Percentiles rank a stretch among this genome's conserved stretches.
Conservation (phyloP, 2,329 filamentous ascomycete species). For the Fonsecaea nubica region DNA sequence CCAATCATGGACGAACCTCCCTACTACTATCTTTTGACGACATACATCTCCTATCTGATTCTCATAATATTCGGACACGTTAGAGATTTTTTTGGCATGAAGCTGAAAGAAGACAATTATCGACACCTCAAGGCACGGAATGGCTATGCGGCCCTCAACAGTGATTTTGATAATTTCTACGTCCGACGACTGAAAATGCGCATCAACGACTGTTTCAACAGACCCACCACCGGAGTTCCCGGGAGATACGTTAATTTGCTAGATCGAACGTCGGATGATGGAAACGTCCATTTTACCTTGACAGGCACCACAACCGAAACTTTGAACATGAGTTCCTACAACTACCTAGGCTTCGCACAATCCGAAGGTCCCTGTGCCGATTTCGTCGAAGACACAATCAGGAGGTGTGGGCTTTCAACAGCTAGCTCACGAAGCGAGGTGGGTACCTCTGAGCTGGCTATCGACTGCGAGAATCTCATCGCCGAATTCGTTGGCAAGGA, state of each 20-base stretch:
- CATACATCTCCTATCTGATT: slow-evolving; percentile 96
- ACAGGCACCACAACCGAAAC: slow-evolving; percentile 93
- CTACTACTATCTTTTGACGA: slow-evolving; percentile 95
- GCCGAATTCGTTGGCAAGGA: slow-evolving; percentile 94
- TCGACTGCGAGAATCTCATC: slow-evolving; percentile 88
- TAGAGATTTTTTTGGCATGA: slow-evolving; percentile 96
- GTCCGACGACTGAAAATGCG: slow-evolving; percentile 88
- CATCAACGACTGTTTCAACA: slow-evolving; percentile 95
- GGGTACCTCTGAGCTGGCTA: slow-evolving; percentile 83
- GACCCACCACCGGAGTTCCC: slow-evolving; percentile 90
- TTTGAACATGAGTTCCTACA: slow-evolving; percentile 98
- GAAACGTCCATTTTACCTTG: slow-evolving; percentile 87
- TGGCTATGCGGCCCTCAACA: slow-evolving; percentile 93
- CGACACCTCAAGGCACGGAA: slow-evolving; percentile 80
- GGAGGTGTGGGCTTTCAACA: slow-evolving; percentile 82
- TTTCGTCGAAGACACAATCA: slow-evolving; percentile 82
- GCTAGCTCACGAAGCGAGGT: slow-evolving; percentile 82
- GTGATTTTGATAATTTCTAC: slow-evolving; percentile 99
- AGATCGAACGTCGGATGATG: slow-evolving; percentile 87
- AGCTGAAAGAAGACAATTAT: slow-evolving; percentile 87
- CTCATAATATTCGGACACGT: slow-evolving; percentile 95
- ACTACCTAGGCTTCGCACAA: slow-evolving; percentile 97
- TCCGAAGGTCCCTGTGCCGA: slow-evolving; percentile 97
- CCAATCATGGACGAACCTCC: slow-evolving; percentile 94
- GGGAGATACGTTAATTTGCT: slow-evolving; percentile 92